Percentiles rank a stretch among this genome's conserved stretches.
phyloP scores from a whole-genome alignment of 2,329 filamentous ascomycete species.

The Colletotrichum sidae region DNA sequence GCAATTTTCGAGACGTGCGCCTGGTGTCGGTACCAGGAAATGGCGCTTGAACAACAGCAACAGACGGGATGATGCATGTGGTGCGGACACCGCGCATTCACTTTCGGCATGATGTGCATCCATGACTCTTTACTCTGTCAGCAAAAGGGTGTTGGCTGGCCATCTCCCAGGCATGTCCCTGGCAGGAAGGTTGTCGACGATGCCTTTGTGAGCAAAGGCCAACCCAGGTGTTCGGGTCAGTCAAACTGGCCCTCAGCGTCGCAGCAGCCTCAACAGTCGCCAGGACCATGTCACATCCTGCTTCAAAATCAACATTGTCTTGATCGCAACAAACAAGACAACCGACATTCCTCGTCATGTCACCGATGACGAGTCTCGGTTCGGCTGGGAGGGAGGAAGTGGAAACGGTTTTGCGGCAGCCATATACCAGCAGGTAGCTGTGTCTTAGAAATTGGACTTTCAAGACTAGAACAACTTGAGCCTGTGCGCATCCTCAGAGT shows the following conservation, averaged over 20 bases:
- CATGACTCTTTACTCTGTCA: neutral
- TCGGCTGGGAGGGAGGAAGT: too few relatives aligned
- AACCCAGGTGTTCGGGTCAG: constrained; percentile 6
- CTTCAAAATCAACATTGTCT: too few relatives aligned
- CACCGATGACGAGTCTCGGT: too few relatives aligned
- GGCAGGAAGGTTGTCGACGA: neutral
- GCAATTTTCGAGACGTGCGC: constrained; percentile 13
- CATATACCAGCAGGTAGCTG: too few relatives aligned
- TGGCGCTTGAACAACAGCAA: neutral
- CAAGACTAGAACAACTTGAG: constrained; percentile 10
- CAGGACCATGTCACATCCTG: too few relatives aligned
- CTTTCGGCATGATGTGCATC: constrained; percentile 13
- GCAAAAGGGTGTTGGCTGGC: neutral
- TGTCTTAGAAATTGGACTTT: neutral
- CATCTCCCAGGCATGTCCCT: constrained; percentile 10
- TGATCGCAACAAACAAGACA: constrained; percentile 4
- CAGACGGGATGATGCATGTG: constrained; percentile 9
- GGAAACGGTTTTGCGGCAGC: too few relatives aligned
- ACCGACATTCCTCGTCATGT: neutral
- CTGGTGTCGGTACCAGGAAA: neutral
- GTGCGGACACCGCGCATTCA: neutral
- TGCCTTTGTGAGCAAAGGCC: constrained; percentile 7
- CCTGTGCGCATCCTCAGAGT: constrained; percentile 4
- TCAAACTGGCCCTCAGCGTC: constrained; percentile 17
- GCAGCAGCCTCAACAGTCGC: constrained; percentile 15